Evolutionary conservation across 768 basidiomycete genomes (phyloP).

Genomic region (Trichaptum fuscoviolaceum): DNA sequence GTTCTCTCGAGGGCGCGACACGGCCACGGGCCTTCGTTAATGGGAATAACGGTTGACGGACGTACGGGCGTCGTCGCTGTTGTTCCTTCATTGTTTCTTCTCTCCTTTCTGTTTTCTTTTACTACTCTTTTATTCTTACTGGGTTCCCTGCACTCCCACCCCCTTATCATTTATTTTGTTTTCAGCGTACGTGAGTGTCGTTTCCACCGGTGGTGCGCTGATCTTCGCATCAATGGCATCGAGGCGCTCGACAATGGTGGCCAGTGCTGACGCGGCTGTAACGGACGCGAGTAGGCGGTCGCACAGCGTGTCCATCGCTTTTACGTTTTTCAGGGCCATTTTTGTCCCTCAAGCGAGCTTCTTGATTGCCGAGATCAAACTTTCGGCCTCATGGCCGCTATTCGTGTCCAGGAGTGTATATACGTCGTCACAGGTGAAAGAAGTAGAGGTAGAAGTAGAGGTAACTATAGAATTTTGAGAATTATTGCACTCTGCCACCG

Average conservation of each 20-base stretch:
- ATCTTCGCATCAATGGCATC: background rate
- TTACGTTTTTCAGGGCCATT: background rate
- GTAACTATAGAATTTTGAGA: background rate
- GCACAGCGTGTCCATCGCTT: background rate
- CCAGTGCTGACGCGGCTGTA: background rate
- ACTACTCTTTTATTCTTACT: too few species aligned
- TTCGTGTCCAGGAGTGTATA: background rate
- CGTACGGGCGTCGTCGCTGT: too few species aligned
- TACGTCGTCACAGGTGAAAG: background rate
- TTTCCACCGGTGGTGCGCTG: background rate
- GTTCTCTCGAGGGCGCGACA: too few species aligned
- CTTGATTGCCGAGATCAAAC: background rate
- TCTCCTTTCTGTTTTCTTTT: too few species aligned
- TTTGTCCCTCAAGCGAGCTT: background rate
- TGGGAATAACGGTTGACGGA: too few species aligned
- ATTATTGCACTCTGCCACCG: background rate
- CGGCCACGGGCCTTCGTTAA: too few species aligned
- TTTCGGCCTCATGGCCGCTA: background rate
- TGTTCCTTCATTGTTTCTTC: too few species aligned
- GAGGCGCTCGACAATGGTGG: background rate
- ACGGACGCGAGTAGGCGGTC: background rate
- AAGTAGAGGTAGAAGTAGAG: conserved; percentile 1
- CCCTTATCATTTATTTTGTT: too few species aligned
- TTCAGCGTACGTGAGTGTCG: background rate
- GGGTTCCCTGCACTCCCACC: too few species aligned